Evolutionary conservation across 768 basidiomycete genomes (phyloP).

Genomic region (Cubamyces lactineus): DNA sequence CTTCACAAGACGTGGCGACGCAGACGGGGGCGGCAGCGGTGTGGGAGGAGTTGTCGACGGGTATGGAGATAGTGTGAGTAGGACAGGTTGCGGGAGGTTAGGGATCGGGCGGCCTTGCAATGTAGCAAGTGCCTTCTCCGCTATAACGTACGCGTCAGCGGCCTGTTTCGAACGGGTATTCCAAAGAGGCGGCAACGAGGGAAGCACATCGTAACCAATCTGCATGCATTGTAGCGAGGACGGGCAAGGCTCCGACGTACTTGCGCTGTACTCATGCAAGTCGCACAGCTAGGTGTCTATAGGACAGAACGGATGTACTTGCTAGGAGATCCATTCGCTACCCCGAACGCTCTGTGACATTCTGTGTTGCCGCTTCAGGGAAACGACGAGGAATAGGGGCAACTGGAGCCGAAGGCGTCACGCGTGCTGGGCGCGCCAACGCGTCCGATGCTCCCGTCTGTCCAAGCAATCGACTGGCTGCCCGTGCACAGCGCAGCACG

Average conservation of each 20-base stretch:
- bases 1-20: conserved; percentile 81
- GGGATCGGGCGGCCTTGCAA: conserved; percentile 77
- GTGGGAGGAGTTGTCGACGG: conserved; percentile 79
- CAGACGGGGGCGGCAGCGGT: conserved; percentile 73
- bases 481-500: neutral
- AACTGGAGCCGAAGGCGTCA: neutral
- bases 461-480: neutral
- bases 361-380: no score
- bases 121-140: conserved; percentile 87
- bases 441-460: neutral
- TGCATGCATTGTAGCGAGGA: neutral
- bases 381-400: neutral
- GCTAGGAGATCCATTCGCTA: no score
- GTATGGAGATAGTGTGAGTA: conserved; percentile 78
- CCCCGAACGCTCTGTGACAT: no score
- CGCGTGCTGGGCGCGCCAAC: conserved; percentile 2
- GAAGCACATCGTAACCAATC: neutral
- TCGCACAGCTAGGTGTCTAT: no score
- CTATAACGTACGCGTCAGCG: conserved; percentile 42
- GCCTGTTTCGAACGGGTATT: conserved; percentile 10
- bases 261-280: neutral
- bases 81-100: conserved; percentile 57
- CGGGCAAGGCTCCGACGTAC: neutral
- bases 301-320: no score
- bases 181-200: conserved; percentile 11